Evolutionary conservation across 2,329 filamentous ascomycete species (phyloP).

Genomic region (Fusarium albosuccineum): DNA sequence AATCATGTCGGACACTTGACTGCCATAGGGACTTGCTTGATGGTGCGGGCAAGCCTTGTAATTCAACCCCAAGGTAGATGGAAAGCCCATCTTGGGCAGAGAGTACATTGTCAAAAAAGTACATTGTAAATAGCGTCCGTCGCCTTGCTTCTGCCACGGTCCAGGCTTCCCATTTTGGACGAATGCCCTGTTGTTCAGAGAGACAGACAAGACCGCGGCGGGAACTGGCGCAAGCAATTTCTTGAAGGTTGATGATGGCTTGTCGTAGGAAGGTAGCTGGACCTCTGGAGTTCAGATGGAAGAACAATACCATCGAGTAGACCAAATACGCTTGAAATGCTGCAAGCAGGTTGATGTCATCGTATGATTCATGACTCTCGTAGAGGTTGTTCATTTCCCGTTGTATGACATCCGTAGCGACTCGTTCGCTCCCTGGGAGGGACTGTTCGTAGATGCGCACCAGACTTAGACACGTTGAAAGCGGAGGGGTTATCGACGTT

Average conservation of each 20-base stretch:
- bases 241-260: constrained; percentile 63
- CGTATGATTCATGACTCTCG: constrained; percentile 42
- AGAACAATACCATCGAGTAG: constrained; percentile 64
- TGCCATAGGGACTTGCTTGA: constrained; percentile 59
- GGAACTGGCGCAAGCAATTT: constrained; percentile 58
- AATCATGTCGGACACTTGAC: constrained; percentile 51
- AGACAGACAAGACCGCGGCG: constrained; percentile 58
- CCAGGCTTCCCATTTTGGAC: constrained; percentile 67
- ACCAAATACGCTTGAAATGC: constrained; percentile 67
- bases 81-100: constrained; percentile 58
- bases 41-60: constrained; percentile 59
- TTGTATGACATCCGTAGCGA: constrained; percentile 52
- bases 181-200: constrained; percentile 54
- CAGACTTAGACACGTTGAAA: constrained; percentile 58
- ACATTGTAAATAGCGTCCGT: constrained; percentile 64
- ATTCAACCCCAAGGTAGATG: constrained; percentile 63
- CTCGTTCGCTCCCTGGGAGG: constrained; percentile 49
- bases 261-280: constrained; percentile 52
- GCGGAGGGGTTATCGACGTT: constrained; percentile 44
- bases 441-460: constrained; percentile 56
- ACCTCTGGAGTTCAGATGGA: constrained; percentile 46
- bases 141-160: constrained; percentile 66
- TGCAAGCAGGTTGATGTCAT: constrained; percentile 52
- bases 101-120: constrained; percentile 65
- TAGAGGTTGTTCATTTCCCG: constrained; percentile 59